phyloP scores from a whole-genome alignment of 2,329 filamentous ascomycete species.

The Clathrospora elynae region DNA sequence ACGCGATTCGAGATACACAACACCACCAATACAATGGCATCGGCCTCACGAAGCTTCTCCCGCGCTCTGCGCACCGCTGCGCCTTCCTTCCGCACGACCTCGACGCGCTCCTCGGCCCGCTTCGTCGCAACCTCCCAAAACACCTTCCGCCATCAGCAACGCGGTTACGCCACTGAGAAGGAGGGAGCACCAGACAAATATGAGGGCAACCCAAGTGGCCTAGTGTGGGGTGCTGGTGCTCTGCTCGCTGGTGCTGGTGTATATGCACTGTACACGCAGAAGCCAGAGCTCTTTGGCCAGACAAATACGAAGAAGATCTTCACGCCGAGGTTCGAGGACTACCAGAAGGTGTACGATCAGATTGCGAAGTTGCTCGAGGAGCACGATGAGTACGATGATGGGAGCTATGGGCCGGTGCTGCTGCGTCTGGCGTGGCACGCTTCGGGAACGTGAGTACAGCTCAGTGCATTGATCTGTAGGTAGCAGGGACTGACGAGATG shows the following conservation, averaged over 20 bases:
- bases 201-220: constrained; percentile 57
- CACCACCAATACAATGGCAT: constrained; percentile 36
- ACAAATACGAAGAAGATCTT: constrained; percentile 57
- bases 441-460: constrained; percentile 68
- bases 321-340: constrained; percentile 80
- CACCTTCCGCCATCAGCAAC: constrained; percentile 75
- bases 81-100: constrained; percentile 61
- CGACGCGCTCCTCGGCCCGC: constrained; percentile 59
- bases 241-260: constrained; percentile 36
- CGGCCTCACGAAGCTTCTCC: constrained; percentile 43
- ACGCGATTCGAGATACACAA: constrained; percentile 1
- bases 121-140: constrained; percentile 66
- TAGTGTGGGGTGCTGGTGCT: constrained; percentile 42
- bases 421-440: constrained; percentile 93
- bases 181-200: constrained; percentile 55
- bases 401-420: constrained; percentile 91
- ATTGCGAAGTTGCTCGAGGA: constrained; percentile 81
- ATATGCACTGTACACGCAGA: constrained; percentile 59
- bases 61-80: constrained; percentile 49
- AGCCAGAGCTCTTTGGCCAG: constrained; percentile 53
- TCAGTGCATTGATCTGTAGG: not conserved
- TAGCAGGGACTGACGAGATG: constrained; percentile 16
- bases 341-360: constrained; percentile 92
- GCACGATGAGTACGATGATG: constrained; percentile 94
- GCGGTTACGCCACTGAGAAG: constrained; percentile 70